Percentiles rank a stretch among this genome's conserved stretches.
Conservation (phyloP, 164 flowering plant genomes). For the Platanus orientalis region DNA sequence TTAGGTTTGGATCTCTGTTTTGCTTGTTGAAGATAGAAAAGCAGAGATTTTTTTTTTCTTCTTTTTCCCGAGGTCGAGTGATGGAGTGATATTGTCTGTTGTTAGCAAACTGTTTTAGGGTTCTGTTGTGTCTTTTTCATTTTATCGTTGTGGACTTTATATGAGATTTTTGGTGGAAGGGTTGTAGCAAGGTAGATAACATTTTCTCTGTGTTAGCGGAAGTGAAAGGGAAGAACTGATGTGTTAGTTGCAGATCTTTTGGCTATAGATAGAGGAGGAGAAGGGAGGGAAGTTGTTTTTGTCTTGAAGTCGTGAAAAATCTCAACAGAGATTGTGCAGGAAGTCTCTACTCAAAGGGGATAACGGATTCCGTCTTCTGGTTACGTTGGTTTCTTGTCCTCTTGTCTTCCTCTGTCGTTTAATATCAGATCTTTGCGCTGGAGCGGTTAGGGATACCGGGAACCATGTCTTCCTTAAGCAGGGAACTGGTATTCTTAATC, state of each 20-base stretch:
- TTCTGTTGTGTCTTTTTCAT: too few relatives aligned
- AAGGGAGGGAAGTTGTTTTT: not conserved
- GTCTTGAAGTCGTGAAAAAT: not conserved
- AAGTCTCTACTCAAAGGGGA: too few relatives aligned
- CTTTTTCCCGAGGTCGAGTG: too few relatives aligned
- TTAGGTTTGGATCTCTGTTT: not conserved
- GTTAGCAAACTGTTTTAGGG: too few relatives aligned
- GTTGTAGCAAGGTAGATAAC: not conserved
- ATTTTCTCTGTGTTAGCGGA: not conserved
- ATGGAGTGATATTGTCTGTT: too few relatives aligned
- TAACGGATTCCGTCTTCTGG: not conserved
- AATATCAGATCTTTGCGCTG: constrained; percentile 40
- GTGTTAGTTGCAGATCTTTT: not conserved
- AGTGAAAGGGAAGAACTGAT: too few relatives aligned
- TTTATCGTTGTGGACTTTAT: too few relatives aligned
- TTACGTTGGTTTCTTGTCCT: not conserved
- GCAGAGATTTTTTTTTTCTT: too few relatives aligned
- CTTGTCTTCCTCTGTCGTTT: not conserved
- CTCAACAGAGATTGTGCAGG: not conserved
- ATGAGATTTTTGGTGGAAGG: not conserved
- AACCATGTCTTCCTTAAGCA: constrained; percentile 62
- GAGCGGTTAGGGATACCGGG: constrained; percentile 64
- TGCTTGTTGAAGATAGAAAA: not conserved
- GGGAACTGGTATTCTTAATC: constrained; percentile 64
- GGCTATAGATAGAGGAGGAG: not conserved